A percentile compares a stretch with the other conserved stretches of the same genome.
Conservation (phyloP, 805 yeast species). For the Metschnikowia bowlesiae region DNA sequence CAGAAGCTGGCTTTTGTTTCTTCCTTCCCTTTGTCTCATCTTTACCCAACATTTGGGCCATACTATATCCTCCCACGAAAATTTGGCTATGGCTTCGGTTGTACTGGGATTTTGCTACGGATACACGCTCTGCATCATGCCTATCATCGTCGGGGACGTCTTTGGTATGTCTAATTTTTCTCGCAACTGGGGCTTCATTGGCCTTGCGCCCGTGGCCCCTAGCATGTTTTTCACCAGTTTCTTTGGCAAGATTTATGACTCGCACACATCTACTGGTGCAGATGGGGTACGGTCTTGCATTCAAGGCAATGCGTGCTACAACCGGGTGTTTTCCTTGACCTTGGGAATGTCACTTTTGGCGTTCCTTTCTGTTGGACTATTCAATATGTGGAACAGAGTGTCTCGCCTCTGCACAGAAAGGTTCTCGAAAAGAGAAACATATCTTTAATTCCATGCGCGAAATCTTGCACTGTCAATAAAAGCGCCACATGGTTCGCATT, state of each 20-base stretch:
- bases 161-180: constrained; percentile 68
- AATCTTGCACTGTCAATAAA: not conserved
- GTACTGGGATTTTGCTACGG: constrained; percentile 71
- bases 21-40: constrained; percentile 47
- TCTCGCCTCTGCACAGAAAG: not conserved
- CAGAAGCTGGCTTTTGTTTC: constrained; percentile 50
- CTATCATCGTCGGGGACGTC: constrained; percentile 69
- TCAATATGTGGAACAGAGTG: constrained; percentile 13
- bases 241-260: constrained; percentile 64
- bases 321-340: constrained; percentile 40
- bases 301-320: constrained; percentile 30
- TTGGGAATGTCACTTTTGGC: constrained; percentile 30
- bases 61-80: constrained; percentile 25
- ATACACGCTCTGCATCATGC: constrained; percentile 63
- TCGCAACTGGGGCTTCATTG: constrained; percentile 70
- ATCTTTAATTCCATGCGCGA: not conserved
- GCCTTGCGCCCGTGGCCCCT: constrained; percentile 61
- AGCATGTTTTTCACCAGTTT: constrained; percentile 55
- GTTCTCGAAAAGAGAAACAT: not conserved
- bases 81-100: constrained; percentile 49
- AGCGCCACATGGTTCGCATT: not conserved
- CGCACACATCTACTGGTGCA: constrained; percentile 22
- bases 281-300: constrained; percentile 21
- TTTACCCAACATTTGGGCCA: constrained; percentile 50
- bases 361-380: constrained; percentile 14